phyloP scores from a whole-genome alignment of 2,329 filamentous ascomycete genomes.

The Fusarium albosuccineum region DNA sequence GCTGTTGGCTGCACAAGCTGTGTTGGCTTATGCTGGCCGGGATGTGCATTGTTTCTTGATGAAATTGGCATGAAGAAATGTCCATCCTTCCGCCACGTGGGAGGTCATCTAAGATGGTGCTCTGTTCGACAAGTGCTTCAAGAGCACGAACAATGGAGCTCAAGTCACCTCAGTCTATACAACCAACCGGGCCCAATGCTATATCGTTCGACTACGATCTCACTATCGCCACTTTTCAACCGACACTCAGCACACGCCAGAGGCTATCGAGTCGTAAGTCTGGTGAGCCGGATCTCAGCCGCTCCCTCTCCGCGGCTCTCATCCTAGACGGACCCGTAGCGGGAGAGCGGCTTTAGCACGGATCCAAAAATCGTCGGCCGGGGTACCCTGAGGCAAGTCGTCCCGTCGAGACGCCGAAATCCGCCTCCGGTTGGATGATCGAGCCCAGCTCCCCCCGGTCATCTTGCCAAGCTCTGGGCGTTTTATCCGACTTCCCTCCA shows the following conservation, averaged over 20 bases:
- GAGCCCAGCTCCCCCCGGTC: background rate
- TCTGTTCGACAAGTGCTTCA: slow-evolving; percentile 3
- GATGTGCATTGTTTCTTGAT: background rate
- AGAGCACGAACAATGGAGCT: background rate
- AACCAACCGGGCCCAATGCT: background rate
- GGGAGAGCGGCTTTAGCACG: slow-evolving; percentile 21
- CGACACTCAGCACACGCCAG: background rate
- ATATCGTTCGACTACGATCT: slow-evolving; percentile 12
- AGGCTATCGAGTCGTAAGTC: slow-evolving; percentile 13
- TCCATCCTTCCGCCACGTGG: slow-evolving; percentile 2
- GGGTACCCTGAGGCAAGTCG: background rate
- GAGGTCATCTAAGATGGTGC: slow-evolving; percentile 5
- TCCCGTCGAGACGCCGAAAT: slow-evolving; percentile 4
- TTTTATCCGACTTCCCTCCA: slow-evolving; percentile 5
- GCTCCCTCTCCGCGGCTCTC: slow-evolving; percentile 3
- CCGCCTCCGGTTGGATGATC: slow-evolving; percentile 12
- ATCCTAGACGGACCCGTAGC: background rate
- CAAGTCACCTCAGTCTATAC: background rate
- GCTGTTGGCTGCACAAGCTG: background rate
- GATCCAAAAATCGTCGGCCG: slow-evolving; percentile 2
- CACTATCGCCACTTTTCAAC: background rate
- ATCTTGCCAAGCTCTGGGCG: slow-evolving; percentile 10
- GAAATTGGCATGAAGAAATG: background rate
- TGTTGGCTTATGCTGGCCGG: background rate
- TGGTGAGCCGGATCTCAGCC: slow-evolving; percentile 8